Evolutionary conservation across 768 basidiomycete genomes (phyloP), one percentile per base, ranked within the genome.

Genomic region (Trametes maxima): DNA sequence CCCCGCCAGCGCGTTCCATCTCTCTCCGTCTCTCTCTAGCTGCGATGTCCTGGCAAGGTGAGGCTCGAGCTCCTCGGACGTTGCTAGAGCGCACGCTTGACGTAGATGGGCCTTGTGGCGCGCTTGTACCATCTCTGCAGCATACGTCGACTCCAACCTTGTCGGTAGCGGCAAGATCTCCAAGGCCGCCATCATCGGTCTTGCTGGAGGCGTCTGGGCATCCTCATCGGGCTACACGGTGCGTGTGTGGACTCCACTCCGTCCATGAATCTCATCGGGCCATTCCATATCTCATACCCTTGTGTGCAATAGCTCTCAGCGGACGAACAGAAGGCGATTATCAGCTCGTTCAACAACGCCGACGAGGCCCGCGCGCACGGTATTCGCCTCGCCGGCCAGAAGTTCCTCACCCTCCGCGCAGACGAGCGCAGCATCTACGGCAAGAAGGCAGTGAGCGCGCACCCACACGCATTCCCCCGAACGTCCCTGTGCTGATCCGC

Each of bases 101-200:
- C 46, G 43, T 52, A 36, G 51, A 57, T 48, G 59, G 36, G 19
- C 12, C 37, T 19, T 11, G 8, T 47, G 36, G 47, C 19, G 59
- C 21, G 39, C 40, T 37, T 45, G 11, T 68, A 36, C 37, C 19
- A 45, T 28, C 33, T 25, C 3, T 25, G 28, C 70, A 95, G 93
- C 81, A 63, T 92, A 93, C 77, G 89, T 94, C 74, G 90, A 95
- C 73, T 79, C 77, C 70, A 86, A 92, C 73, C 85, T 95, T 58
- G 73, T 95, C 67, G 90, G 85, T 37, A 86, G 77, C 63, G 85
- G 84, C 66, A 91, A 85, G 76, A 77, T 96, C 70, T n/a, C 77
- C 24, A 82, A 83, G 68, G 94, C 92, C 40, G 93, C 93, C 33
- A 88, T 91, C 70, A 45, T 94, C 49, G 92, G 92, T 44, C 80